phyloP scores from a whole-genome alignment of 768 basidiomycete genomes.

The Boletus bicolor region DNA sequence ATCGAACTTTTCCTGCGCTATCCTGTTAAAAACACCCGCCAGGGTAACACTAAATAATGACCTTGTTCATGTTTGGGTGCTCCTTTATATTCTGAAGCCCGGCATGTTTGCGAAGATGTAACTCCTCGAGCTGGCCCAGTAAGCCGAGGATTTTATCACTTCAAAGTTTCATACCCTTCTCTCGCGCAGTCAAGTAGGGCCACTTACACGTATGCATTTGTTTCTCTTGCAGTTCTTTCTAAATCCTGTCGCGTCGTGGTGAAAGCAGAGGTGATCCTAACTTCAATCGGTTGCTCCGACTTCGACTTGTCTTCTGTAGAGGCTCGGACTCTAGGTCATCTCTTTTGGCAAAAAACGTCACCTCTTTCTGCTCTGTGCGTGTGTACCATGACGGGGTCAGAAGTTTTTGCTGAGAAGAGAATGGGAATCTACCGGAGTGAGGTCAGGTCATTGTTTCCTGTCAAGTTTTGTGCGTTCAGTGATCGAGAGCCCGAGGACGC shows the following conservation, averaged over 20 bases:
- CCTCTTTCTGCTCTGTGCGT: constrained; percentile 15
- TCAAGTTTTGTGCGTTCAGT: background rate
- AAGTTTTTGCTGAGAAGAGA: background rate
- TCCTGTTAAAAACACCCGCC: constrained; percentile 4
- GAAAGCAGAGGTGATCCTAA: constrained; percentile 18
- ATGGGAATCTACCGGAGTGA: constrained; percentile 13
- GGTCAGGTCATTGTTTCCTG: constrained; percentile 10
- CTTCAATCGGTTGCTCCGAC: constrained; percentile 23
- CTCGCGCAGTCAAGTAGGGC: background rate
- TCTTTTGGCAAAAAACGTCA: background rate
- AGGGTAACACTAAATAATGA: background rate
- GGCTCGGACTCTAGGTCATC: background rate
- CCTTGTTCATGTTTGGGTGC: constrained; percentile 14
- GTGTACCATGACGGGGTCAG: background rate
- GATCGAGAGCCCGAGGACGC: background rate
- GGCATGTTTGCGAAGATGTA: constrained; percentile 14
- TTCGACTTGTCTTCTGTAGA: constrained; percentile 9
- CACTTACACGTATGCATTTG: constrained; percentile 29
- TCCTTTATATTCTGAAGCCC: constrained; percentile 5
- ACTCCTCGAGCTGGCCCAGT: constrained; percentile 23
- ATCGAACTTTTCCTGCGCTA: constrained; percentile 22
- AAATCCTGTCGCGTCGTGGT: constrained; percentile 8
- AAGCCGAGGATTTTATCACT: constrained; percentile 21
- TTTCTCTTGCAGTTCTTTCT: constrained; percentile 21
- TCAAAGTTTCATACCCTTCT: background rate